Percentiles rank a stretch among this genome's conserved stretches.
Evolutionary conservation across 306 rosid genomes (phyloP).

Genomic region (Rosa lucieae): DNA sequence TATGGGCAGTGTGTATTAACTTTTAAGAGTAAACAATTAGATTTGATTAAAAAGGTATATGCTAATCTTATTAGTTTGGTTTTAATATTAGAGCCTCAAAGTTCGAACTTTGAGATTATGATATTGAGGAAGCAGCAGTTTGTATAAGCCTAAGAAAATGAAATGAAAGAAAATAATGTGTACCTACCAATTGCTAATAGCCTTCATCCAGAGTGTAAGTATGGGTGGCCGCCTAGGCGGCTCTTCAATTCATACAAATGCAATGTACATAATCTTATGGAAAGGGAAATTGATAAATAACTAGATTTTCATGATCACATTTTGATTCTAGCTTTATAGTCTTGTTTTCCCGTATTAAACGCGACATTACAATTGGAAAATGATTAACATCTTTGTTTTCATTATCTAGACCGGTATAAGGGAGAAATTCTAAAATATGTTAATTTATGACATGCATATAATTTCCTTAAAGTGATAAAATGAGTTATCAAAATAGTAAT

Average conservation of each 20-base stretch:
- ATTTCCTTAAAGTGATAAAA: too few species aligned
- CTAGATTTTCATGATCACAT: conserved; percentile 1
- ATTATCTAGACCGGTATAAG: too few species aligned
- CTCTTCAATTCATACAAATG: conserved; percentile 26
- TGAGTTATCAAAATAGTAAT: too few species aligned
- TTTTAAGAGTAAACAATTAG: conserved; percentile 6
- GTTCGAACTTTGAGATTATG: conserved; percentile 29
- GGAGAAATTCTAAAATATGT: too few species aligned
- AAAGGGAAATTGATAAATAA: not conserved
- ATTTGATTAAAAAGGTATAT: not conserved
- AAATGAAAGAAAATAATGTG: conserved; percentile 13
- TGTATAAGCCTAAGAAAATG: conserved; percentile 1
- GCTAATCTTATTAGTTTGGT: not conserved
- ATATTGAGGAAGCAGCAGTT: conserved; percentile 12
- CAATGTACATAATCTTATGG: not conserved
- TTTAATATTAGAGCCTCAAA: not conserved
- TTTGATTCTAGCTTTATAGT: not conserved
- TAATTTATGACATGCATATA: too few species aligned
- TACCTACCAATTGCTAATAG: conserved; percentile 10
- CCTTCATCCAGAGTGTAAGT: not conserved
- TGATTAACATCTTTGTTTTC: not conserved
- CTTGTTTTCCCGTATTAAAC: not conserved
- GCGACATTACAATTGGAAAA: not conserved
- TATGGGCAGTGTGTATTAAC: conserved; percentile 21
- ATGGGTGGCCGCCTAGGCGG: conserved; percentile 10